Conservation (phyloP, 2,329 filamentous ascomycete species). For the Nakataea oryzae region DNA sequence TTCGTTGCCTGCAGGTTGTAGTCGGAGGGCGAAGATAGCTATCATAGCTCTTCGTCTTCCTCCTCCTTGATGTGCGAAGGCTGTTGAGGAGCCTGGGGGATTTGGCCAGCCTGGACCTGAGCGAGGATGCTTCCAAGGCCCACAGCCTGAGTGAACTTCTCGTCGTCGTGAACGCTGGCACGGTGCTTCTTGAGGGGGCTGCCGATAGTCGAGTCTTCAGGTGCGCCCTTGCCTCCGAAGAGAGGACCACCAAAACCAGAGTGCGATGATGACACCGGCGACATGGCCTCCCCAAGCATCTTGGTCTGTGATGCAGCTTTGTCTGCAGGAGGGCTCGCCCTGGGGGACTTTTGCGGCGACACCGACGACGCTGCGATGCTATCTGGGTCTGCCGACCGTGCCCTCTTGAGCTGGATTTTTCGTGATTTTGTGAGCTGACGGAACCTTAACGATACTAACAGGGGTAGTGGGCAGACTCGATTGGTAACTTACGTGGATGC, state of each 20-base stretch:
- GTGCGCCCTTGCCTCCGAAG: conserved; percentile 25
- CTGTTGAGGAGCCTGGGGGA: neutral
- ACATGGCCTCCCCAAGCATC: neutral
- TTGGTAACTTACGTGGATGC: conserved; percentile 62
- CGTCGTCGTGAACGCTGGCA: conserved; percentile 35
- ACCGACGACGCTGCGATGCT: conserved; percentile 23
- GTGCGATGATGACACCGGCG: neutral
- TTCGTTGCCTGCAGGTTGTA: neutral
- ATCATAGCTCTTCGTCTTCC: conserved; percentile 3
- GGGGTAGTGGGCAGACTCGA: neutral
- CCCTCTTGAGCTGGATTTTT: conserved; percentile 58
- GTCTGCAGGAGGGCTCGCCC: neutral
- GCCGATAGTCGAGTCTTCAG: conserved; percentile 42
- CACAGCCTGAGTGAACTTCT: conserved; percentile 1
- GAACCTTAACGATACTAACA: neutral
- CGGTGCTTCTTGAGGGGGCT: conserved; percentile 70
- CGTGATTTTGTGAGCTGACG: conserved; percentile 16
- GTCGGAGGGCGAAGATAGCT: neutral
- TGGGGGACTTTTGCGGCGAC: conserved; percentile 3
- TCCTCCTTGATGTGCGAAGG: conserved; percentile 2
- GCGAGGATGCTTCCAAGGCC: conserved; percentile 3
- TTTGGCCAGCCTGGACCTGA: conserved; percentile 1
- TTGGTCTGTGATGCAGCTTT: conserved; percentile 12
- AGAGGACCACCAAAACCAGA: neutral
- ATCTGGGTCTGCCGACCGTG: conserved; percentile 64